Percentiles rank a stretch among this genome's conserved stretches.
Conservation (phyloP, 768 basidiomycete genomes). For the Mrakia blollopis region DNA sequence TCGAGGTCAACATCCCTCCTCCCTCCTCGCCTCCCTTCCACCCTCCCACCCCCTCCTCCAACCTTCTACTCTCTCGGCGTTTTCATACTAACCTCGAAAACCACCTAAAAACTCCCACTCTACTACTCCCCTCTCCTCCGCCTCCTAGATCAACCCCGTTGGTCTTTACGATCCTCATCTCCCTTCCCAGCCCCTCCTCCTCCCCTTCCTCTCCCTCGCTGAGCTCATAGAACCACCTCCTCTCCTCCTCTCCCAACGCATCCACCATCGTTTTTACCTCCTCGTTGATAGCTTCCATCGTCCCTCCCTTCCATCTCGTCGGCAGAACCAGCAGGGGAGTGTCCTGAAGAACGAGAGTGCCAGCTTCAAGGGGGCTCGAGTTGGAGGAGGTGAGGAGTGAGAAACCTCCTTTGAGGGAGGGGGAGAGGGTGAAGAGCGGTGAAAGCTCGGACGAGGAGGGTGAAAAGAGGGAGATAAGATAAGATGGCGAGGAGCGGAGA, state of each 20-base stretch:
- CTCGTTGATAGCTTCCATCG: background rate
- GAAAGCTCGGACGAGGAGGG: background rate
- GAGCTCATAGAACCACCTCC: background rate
- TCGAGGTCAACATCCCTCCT: background rate
- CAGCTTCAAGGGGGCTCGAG: background rate
- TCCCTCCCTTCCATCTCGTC: background rate
- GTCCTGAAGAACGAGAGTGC: background rate
- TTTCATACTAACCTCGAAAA: background rate
- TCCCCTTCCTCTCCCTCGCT: background rate
- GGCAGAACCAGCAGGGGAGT: background rate
- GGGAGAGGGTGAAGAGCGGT: background rate
- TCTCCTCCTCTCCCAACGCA: background rate
- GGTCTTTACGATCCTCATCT: constrained; percentile 8
- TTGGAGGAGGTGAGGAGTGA: background rate
- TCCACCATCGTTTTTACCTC: background rate
- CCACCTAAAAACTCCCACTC: background rate
- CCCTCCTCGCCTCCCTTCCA: background rate
- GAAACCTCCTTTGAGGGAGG: background rate
- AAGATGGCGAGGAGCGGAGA: no score
- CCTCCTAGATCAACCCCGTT: background rate
- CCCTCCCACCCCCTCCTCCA: background rate
- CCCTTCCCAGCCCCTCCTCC: background rate
- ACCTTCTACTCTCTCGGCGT: no score
- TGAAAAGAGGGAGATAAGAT: background rate
- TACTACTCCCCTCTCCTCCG: no score